phyloP scores from a whole-genome alignment of 2,329 filamentous ascomycete genomes.

The Verticillium tricorpus region DNA sequence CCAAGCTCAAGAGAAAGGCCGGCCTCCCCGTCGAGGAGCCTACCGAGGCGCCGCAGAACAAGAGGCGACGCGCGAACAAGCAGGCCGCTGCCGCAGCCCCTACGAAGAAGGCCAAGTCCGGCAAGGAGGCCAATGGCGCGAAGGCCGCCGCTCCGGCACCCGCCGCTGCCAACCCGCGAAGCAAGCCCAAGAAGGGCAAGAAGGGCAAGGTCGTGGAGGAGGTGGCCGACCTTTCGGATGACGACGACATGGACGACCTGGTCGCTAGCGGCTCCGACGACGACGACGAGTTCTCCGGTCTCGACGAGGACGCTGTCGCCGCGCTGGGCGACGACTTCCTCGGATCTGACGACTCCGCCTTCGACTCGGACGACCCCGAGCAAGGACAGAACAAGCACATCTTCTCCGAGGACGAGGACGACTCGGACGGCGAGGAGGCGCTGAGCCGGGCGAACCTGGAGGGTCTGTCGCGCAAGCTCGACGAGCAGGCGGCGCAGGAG shows the following conservation, averaged over 20 bases:
- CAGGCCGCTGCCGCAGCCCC: conserved; percentile 23
- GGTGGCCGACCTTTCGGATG: conserved; percentile 30
- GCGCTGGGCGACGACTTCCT: conserved; percentile 56
- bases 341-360: conserved; percentile 56
- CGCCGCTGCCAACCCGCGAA: conserved; percentile 20
- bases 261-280: conserved; percentile 32
- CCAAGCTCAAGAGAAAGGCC: conserved; percentile 81
- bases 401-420: conserved; percentile 93
- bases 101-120: conserved; percentile 23
- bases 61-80: conserved; percentile 48
- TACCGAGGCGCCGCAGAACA: conserved; percentile 55
- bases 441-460: conserved; percentile 95
- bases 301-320: conserved; percentile 32
- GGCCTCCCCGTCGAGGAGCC: conserved; percentile 60
- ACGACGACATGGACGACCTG: conserved; percentile 39
- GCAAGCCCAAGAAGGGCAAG: conserved; percentile 25
- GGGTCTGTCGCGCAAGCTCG: conserved; percentile 80
- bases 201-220: conserved; percentile 20
- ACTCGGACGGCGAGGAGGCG: conserved; percentile 82
- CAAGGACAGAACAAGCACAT: conserved; percentile 57
- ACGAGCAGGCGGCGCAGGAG: conserved; percentile 70
- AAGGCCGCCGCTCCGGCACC: conserved; percentile 17
- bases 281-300: conserved; percentile 35
- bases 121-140: conserved; percentile 27
- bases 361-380: conserved; percentile 67